Evolutionary conservation across 1,284 basidiomycete genomes (phyloP), one percentile per base, ranked within the genome.

Genomic region (Porogramme epimiltina): DNA sequence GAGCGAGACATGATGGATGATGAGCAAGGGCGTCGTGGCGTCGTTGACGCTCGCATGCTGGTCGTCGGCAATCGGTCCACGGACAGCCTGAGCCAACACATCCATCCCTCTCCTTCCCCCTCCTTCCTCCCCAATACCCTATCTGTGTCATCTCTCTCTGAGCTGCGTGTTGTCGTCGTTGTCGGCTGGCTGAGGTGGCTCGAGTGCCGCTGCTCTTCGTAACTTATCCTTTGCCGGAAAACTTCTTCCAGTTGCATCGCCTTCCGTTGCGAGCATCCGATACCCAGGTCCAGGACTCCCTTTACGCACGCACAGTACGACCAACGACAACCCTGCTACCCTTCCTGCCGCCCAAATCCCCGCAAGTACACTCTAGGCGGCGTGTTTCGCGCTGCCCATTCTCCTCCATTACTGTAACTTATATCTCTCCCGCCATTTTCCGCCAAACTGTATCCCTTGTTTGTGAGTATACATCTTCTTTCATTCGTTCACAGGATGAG

Each of bases 21-120:
- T 16, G 48, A 39, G 43, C 46, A 37, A 38, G 38, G 42, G 51
- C 54, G 38, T 56, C 45, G 57, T 59, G 57, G 57, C 57, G 57
- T 46, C 23, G 43, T 34, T 45, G 49, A 45, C 57, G 41, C 42
- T 18, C 40, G 36, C 11, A 24, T n/a, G 36, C 41, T 49, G 47
- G 26, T 37, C 37, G 52, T 49, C 41, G 36, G 37, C 37, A 40
- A 40, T 37, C 26, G n/a, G n/a, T 20, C 36, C 42, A 8, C n/a
- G n/a, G n/a, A n/a, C n/a, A n/a, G n/a, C n/a, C n/a, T n/a, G 33
- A 43, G 34, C 47, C 47, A 43, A 49, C 50, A 9, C 45, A 34
- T 42, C 52, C 38, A 26, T 41, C 45, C 18, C 19, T n/a, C 38
- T 31, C 51, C 28, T 38, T 45, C 39, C 39, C 26, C 41, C 26